phyloP scores from a whole-genome alignment of 2,329 filamentous ascomycete genomes.

The Fragosphaeria purpurea region DNA sequence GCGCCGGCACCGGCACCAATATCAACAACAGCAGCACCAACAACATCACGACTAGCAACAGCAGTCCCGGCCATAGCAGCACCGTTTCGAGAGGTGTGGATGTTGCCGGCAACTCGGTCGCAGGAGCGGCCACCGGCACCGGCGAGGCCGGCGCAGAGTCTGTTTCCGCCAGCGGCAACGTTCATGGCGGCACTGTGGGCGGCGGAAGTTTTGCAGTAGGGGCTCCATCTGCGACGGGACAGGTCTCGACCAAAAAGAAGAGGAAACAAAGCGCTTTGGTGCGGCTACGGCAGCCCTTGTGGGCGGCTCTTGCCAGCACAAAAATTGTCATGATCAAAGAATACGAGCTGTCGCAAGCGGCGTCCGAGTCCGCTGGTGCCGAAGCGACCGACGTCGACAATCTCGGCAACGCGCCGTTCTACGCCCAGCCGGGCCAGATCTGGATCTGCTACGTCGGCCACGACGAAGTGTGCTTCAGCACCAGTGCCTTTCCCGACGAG shows the following conservation, averaged over 20 bases:
- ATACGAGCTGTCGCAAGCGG: conserved; percentile 70
- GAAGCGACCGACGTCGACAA: conserved; percentile 70
- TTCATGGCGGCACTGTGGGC: too few relatives aligned
- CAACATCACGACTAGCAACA: neutral
- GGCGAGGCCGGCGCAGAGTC: neutral
- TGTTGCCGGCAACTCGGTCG: neutral
- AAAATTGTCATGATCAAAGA: conserved; percentile 95
- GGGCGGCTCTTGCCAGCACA: conserved; percentile 88
- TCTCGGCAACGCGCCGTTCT: conserved; percentile 65
- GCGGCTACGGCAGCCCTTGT: conserved; percentile 80
- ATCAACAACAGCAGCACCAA: conserved; percentile 32
- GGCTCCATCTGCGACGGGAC: conserved; percentile 6
- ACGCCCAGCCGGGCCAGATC: conserved; percentile 59
- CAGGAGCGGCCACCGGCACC: neutral
- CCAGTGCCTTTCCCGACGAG: conserved; percentile 50
- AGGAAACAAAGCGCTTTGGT: conserved; percentile 87
- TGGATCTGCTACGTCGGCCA: conserved; percentile 74
- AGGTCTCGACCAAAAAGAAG: conserved; percentile 65
- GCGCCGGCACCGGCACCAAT: conserved; percentile 20
- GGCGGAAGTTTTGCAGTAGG: too few relatives aligned
- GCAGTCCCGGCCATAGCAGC: neutral
- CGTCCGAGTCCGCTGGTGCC: conserved; percentile 62
- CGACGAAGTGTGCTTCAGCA: conserved; percentile 68
- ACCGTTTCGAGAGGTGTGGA: neutral
- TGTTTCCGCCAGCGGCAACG: neutral